Conservation (phyloP, 805 yeast genomes). For the Myxozyma lipomycoides region DNA sequence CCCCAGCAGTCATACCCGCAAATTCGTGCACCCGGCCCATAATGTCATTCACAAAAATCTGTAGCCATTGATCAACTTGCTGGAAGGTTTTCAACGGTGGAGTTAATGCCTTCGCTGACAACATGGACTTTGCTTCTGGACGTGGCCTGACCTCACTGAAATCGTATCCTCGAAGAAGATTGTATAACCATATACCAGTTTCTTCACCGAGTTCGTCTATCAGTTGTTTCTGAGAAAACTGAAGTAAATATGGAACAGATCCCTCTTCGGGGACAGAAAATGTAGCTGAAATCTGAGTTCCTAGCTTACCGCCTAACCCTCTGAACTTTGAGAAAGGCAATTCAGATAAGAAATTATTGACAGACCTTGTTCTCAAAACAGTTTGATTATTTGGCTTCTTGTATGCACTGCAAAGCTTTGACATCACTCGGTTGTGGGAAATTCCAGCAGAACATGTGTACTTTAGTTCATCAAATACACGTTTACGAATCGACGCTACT, state of each 20-base stretch:
- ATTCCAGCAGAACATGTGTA: conserved; percentile 91
- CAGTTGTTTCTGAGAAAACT: conserved; percentile 43
- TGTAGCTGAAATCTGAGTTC: conserved; percentile 52
- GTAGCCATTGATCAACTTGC: conserved; percentile 74
- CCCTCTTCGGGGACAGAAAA: conserved; percentile 50
- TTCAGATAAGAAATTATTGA: conserved; percentile 52
- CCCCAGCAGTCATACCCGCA: conserved; percentile 41
- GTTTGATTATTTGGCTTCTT: conserved; percentile 82
- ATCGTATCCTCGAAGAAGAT: conserved; percentile 62
- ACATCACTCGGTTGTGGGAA: conserved; percentile 67
- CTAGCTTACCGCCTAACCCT: conserved; percentile 88
- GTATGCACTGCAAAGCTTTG: conserved; percentile 83
- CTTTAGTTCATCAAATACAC: conserved; percentile 53
- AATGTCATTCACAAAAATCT: conserved; percentile 77
- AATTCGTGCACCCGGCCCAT: conserved; percentile 65
- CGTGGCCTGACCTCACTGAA: conserved; percentile 53
- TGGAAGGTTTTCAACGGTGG: conserved; percentile 48
- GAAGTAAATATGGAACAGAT: conserved; percentile 50
- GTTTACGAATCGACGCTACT: conserved; percentile 51
- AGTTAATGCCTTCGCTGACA: conserved; percentile 75
- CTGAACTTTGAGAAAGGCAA: conserved; percentile 73
- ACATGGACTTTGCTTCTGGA: conserved; percentile 76
- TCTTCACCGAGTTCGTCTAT: conserved; percentile 42
- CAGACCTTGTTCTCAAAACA: conserved; percentile 50
- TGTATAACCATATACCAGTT: conserved; percentile 53